Evolutionary conservation across 2,329 filamentous ascomycete species (phyloP).

Genomic region (Oidium heveae): DNA sequence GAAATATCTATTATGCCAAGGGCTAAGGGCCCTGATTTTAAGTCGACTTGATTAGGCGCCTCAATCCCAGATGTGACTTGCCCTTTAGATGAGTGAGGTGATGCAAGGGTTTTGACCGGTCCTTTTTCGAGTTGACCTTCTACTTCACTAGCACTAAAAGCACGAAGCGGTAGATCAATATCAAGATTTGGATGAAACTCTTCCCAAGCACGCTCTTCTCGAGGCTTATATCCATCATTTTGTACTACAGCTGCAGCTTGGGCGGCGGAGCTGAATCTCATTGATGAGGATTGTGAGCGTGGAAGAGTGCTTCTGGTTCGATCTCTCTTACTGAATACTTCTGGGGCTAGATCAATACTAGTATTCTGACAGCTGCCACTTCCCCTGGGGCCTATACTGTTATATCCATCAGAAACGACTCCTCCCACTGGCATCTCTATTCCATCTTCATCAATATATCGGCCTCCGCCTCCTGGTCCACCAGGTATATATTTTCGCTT

Average conservation of each 20-base stretch:
- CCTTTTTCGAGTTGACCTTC: conserved; percentile 39
- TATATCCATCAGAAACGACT: conserved; percentile 22
- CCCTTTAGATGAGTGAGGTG: conserved; percentile 14
- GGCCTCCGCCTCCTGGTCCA: conserved; percentile 61
- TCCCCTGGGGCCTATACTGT: conserved; percentile 25
- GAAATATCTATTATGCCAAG: conserved; percentile 8
- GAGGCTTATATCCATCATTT: conserved; percentile 86
- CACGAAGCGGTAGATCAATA: conserved; percentile 53
- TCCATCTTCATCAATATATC: conserved; percentile 53
- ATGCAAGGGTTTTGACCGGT: conserved; percentile 16
- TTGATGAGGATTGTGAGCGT: conserved; percentile 24
- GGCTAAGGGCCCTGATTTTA: conserved; percentile 6
- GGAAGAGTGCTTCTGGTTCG: conserved; percentile 27
- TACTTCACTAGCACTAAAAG: conserved; percentile 64
- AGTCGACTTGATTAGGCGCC: conserved; percentile 7
- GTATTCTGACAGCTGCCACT: conserved; percentile 25
- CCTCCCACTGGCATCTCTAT: conserved; percentile 29
- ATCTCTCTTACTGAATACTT: conserved; percentile 23
- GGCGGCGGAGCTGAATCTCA: conserved; percentile 20
- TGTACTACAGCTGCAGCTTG: conserved; percentile 75
- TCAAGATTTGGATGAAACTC: conserved; percentile 93
- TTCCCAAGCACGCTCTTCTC: conserved; percentile 91
- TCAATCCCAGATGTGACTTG: conserved; percentile 7
- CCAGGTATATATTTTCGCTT: conserved; percentile 59
- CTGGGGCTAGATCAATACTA: conserved; percentile 19